Evolutionary conservation across 2,329 filamentous ascomycete genomes (phyloP).

Genomic region (Diplodia mutila): DNA sequence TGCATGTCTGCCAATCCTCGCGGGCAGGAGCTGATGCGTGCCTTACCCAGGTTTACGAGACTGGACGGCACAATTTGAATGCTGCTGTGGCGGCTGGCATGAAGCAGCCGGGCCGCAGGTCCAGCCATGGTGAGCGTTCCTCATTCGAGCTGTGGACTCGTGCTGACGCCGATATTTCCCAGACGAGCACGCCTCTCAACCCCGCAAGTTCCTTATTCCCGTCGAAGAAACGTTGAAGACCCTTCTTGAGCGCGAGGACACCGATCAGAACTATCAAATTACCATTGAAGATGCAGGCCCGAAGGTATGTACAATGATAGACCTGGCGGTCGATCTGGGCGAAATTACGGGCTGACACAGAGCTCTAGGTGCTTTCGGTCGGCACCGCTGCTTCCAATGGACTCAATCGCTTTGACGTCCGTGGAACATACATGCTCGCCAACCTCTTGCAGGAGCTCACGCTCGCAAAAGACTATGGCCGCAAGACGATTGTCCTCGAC

Average conservation of each 20-base stretch:
- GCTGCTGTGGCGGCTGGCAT: slow-evolving; percentile 33
- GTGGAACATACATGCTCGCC: slow-evolving; percentile 95
- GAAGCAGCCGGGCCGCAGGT: slow-evolving; percentile 38
- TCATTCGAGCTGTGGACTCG: not conserved
- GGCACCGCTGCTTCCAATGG: slow-evolving; percentile 86
- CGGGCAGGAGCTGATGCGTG: slow-evolving; percentile 1
- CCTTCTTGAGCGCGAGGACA: slow-evolving; percentile 84
- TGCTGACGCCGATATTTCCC: not conserved
- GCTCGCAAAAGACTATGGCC: slow-evolving; percentile 86
- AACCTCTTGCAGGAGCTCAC: slow-evolving; percentile 95
- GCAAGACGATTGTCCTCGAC: slow-evolving; percentile 87
- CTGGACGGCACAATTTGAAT: slow-evolving; percentile 35
- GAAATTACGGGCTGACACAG: slow-evolving; percentile 12
- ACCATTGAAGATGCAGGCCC: slow-evolving; percentile 95
- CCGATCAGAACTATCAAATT: slow-evolving; percentile 90
- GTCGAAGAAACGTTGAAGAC: slow-evolving; percentile 82
- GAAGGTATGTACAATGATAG: slow-evolving; percentile 61
- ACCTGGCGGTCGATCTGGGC: not conserved
- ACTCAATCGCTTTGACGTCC: slow-evolving; percentile 84
- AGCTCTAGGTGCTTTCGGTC: slow-evolving; percentile 70
- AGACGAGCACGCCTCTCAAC: slow-evolving; percentile 74
- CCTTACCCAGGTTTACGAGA: not conserved
- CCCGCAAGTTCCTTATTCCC: slow-evolving; percentile 82
- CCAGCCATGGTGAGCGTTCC: slow-evolving; percentile 40
- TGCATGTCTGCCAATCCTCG: not conserved